Conservation (phyloP, 495 filamentous ascomycete genomes). For the Neurospora sp. region DNA sequence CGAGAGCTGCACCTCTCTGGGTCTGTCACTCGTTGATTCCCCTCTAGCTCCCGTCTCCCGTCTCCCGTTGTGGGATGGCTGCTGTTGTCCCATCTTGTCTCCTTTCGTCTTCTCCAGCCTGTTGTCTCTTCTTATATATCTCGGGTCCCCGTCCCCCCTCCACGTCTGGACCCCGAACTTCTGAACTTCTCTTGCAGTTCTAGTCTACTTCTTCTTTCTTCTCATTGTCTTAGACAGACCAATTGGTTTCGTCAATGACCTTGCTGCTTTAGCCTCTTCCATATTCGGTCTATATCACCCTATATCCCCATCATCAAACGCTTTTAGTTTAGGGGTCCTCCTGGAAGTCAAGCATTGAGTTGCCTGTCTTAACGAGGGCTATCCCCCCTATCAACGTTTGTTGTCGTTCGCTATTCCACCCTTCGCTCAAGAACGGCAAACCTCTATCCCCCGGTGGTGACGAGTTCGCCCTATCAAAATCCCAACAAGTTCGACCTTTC, state of each 20-base stretch:
- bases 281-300: constrained; percentile 15
- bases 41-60: not conserved
- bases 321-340: not conserved
- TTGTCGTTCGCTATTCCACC: constrained; percentile 13
- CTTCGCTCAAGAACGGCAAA: constrained; percentile 11
- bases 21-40: not conserved
- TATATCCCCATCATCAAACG: constrained; percentile 5
- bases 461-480: not conserved
- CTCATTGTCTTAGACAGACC: constrained; percentile 21
- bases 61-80: constrained; percentile 1
- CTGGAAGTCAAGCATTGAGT: constrained; percentile 17
- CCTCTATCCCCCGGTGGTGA: constrained; percentile 9
- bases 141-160: not conserved
- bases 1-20: not conserved
- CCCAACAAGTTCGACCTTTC: not conserved
- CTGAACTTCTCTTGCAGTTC: not conserved
- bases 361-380: constrained; percentile 21
- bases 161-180: not conserved
- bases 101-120: constrained; percentile 4
- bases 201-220: not conserved
- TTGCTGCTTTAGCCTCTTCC: constrained; percentile 28
- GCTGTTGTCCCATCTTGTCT: constrained; percentile 7
- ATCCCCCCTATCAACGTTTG: constrained; percentile 8
- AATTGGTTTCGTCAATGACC: constrained; percentile 29
- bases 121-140: constrained; percentile 1